Evolutionary conservation across 2,329 filamentous ascomycete genomes (phyloP), one percentile per base, ranked within the genome.

Genomic region (Chaetothyriales sp.): DNA sequence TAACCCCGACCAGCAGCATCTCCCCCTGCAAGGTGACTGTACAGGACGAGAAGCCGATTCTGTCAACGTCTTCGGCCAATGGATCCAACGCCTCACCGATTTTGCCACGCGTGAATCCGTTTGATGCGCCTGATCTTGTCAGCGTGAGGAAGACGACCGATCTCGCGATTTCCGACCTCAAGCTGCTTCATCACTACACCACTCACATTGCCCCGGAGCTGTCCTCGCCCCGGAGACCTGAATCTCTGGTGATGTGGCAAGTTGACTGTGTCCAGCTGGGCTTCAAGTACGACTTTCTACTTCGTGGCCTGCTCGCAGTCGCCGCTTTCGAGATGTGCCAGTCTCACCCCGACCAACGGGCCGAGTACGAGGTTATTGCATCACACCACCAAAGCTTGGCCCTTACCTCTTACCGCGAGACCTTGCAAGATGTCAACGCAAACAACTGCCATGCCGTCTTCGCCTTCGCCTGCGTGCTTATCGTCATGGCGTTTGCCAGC

Each of bases 251-350:
- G 26, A 54, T 66, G 25, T 64, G 66, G 39, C 64, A 66, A 43
- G 61, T 62, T 20, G 57, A 61, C 5, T 61, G 66, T 5, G 65
- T 66, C 2, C 61, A 61, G 8, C 61, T 68, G 50, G 67, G 67
- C 1, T 67, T 70, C 47, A 62, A 66, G 4, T 65, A 68, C 53
- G 63, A 68, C 2, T 73, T 69, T 44, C 60, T 73, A n/a, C 60
- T 73, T 10, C 66, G 72, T 51, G 65, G 64, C 26, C 60, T 72
- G 9, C 61, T 73, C 3, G 69, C 70, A 4, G 57, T 73, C 8
- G 64, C 69, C 5, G 69, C 70, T 6, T 60, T 73, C 18, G 32
- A 39, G 32, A 39, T 39, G 32, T 39, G 32, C 32, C 32, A 39
- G 15, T 39, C 32, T 2, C 71, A 73, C 49, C 52, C 58, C 9